Percentiles rank a stretch among this genome's conserved stretches.
phyloP scores from a whole-genome alignment of 768 basidiomycete genomes.

The Suillus clintonianus region DNA sequence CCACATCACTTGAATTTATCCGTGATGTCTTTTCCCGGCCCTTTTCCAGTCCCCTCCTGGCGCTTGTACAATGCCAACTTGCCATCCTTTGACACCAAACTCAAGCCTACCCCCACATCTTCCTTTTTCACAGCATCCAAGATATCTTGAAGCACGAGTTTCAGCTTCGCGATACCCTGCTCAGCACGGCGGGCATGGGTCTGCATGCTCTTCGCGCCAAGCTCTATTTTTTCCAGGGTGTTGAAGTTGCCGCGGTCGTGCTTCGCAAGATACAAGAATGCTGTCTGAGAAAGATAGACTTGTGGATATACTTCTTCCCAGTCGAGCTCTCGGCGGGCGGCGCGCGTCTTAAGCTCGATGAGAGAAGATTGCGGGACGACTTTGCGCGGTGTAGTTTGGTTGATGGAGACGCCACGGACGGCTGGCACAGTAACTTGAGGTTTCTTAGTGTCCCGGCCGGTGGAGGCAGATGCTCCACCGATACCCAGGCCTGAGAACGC shows the following conservation, averaged over 20 bases:
- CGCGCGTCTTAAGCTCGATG: slow-evolving; percentile 38
- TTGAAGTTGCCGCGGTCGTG: slow-evolving; percentile 58
- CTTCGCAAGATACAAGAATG: slow-evolving; percentile 57
- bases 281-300: slow-evolving; percentile 68
- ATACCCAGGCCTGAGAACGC: slow-evolving; percentile 27
- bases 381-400: slow-evolving; percentile 23
- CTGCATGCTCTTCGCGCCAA: slow-evolving; percentile 31
- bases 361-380: slow-evolving; percentile 37
- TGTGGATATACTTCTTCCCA: slow-evolving; percentile 69
- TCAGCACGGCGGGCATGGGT: slow-evolving; percentile 21
- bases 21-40: slow-evolving; percentile 19
- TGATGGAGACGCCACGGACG: slow-evolving; percentile 17
- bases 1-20: slow-evolving; percentile 17
- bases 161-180: slow-evolving; percentile 25
- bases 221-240: slow-evolving; percentile 47
- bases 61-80: slow-evolving; percentile 54
- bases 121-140: slow-evolving; percentile 50
- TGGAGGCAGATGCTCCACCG: neutral
- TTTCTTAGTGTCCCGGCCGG: neutral
- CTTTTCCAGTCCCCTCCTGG: slow-evolving; percentile 26
- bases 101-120: slow-evolving; percentile 54
- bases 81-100: slow-evolving; percentile 49
- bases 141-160: slow-evolving; percentile 37
- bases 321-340: slow-evolving; percentile 35
- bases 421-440: slow-evolving; percentile 3